Evolutionary conservation across 2,329 filamentous ascomycete genomes (phyloP), one percentile per base, ranked within the genome.

Genomic region (Monosporascus sp.): DNA sequence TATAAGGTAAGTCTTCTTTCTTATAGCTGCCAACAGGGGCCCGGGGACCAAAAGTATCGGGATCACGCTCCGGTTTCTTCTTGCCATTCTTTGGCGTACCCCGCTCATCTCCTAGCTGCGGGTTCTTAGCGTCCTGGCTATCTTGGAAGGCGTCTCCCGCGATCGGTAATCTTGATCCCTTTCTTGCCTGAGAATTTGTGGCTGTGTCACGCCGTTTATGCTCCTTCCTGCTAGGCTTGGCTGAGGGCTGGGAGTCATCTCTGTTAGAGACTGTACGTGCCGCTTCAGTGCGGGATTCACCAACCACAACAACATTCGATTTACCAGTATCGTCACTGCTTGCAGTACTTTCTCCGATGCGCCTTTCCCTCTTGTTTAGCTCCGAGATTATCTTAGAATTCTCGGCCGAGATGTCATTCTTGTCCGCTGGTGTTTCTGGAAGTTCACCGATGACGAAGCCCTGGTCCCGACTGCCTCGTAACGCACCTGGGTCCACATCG

Each of bases 381-480:
- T 60, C 63, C 1, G 66, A 62, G 39, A 57, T 54, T 3, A 55
- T 56, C 31, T 67, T 59, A 15, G 62, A 60, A 11, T 60, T 57
- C 6, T 65, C 59, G 5, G 50, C 54, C 22, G 57, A 47, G 15
- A 60, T 55, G 3, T 67, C 62, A 51, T 62, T 61, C 62, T 73
- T 67, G 56, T 71, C 64, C 45, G 65, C 64, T 11, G 73, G 72
- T 8, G 73, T 77, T 14, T 76, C 73, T 2, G 60, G 58, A 11
- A 76, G 65, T 57, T 83, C 78, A 11, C 73, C 75, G 45, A 77
- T 69, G n/a, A 77, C 69, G 57, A 75, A 77, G 1, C 75, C 77
- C 50, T 72, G 63, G 37, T 74, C 68, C 15, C 64, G 65, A 17
- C 65, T 53, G 43, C 59, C 52, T 24, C 43, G 50, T 36, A 50